These are phyloP conservation scores for Aspergillus spinulosporus DNA, from an alignment of 2,329 filamentous ascomycete species.

Conservation along the genomic window DNA sequence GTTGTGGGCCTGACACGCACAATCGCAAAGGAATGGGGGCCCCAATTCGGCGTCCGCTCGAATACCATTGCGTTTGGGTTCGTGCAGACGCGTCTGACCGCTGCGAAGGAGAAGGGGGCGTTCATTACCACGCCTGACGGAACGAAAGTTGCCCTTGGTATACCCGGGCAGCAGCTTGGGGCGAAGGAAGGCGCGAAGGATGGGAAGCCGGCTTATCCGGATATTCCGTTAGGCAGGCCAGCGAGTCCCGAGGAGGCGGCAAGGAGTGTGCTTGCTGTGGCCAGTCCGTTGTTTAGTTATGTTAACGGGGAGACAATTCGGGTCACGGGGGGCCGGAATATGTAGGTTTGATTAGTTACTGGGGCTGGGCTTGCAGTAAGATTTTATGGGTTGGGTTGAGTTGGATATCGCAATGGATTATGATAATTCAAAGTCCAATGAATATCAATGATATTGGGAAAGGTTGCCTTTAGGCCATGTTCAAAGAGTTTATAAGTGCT, in stretches of 20 bases:
- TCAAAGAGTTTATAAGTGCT: background rate
- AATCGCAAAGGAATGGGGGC: conserved; percentile 90
- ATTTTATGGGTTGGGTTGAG: too few species aligned
- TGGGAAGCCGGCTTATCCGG: conserved; percentile 52
- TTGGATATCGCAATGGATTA: too few species aligned
- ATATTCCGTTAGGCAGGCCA: conserved; percentile 76
- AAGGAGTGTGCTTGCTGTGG: conserved; percentile 72
- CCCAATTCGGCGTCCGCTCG: conserved; percentile 73
- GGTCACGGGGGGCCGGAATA: conserved; percentile 74
- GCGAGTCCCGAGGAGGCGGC: conserved; percentile 81
- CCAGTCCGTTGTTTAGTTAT: conserved; percentile 79
- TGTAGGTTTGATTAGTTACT: conserved; percentile 41
- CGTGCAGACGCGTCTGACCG: conserved; percentile 77
- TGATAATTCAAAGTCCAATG: too few species aligned
- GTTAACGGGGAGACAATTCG: conserved; percentile 84
- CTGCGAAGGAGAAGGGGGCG: conserved; percentile 79
- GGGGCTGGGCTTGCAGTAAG: background rate
- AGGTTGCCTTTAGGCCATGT: too few species aligned
- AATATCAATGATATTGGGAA: too few species aligned
- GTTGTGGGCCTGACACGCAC: conserved; percentile 82
- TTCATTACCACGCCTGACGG: conserved; percentile 76
- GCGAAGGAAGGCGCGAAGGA: conserved; percentile 32
- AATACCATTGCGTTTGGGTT: conserved; percentile 85
- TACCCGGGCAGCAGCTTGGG: conserved; percentile 61
- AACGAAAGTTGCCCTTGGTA: conserved; percentile 71